phyloP scores from a whole-genome alignment of 2,329 filamentous ascomycete genomes.

The Claviceps fusiformis region DNA sequence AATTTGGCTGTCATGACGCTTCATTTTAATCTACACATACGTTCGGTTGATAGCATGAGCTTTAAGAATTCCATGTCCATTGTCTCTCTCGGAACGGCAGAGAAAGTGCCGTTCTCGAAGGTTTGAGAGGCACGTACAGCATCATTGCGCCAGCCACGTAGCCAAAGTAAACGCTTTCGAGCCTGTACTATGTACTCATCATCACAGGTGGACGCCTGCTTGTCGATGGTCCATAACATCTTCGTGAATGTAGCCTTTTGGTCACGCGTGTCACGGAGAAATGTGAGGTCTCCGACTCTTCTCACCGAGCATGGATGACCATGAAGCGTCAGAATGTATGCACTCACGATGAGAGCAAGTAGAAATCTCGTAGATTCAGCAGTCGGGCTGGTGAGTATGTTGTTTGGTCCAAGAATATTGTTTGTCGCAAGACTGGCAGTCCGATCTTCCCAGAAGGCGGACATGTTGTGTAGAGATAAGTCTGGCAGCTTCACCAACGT shows the following conservation, averaged over 20 bases:
- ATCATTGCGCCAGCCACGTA: slow-evolving; percentile 55
- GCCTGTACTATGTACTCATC: slow-evolving; percentile 50
- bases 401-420: slow-evolving; percentile 43
- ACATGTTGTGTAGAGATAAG: slow-evolving; percentile 18
- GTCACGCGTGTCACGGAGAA: slow-evolving; percentile 49
- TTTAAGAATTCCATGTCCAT: slow-evolving; percentile 62
- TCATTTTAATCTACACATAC: slow-evolving; percentile 28
- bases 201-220: slow-evolving; percentile 40
- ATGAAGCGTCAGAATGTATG: slow-evolving; percentile 38
- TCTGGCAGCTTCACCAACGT: slow-evolving; percentile 30
- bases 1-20: background rate
- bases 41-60: slow-evolving; percentile 45
- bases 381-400: slow-evolving; percentile 50
- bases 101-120: slow-evolving; percentile 47
- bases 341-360: slow-evolving; percentile 49
- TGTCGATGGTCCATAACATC: slow-evolving; percentile 40
- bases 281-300: slow-evolving; percentile 46
- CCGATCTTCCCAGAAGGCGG: slow-evolving; percentile 12
- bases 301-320: slow-evolving; percentile 38
- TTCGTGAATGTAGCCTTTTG: slow-evolving; percentile 47
- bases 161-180: slow-evolving; percentile 56
- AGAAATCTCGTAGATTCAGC: slow-evolving; percentile 43
- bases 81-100: slow-evolving; percentile 43
- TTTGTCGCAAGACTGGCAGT: slow-evolving; percentile 20
- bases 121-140: slow-evolving; percentile 14